Base-by-base conservation (phyloP, 768 basidiomycete genomes). In the Gloeophyllum trabeum region DNA sequence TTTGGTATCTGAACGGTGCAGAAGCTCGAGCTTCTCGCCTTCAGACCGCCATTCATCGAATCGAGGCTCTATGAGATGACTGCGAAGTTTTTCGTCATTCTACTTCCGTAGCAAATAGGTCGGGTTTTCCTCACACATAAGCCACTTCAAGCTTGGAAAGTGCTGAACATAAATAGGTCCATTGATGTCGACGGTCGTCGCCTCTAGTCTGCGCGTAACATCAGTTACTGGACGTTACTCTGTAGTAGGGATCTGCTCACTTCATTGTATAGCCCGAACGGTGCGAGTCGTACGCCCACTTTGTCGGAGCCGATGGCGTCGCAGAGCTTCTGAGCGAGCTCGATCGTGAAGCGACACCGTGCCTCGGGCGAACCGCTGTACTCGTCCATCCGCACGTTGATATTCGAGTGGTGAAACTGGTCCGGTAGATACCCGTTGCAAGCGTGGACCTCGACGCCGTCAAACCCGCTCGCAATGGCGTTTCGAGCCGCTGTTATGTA, bases 331-430 rank as follows among this genome's bases (percentile, higher is more conserved):
- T 10, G 10, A 7, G 20, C 36, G 7, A 37, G 20, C 20, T 12
- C 20, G 10, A 37, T 21, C 7, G 36, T 37, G 20, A 37, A 37
- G 36, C 36, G 36, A 21, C 36, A 37, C 13, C 36, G 10, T 10
- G 7, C 20, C 36, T 37, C 10, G 20, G 7, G 7, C 20, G 36
- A 37, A 7, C 12, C 20, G 10, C 36, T 19, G 20, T 37, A 37
- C 20, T 37, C 10, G 20, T 37, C 36, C 7, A 7, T 7, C 7
- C 36, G 36, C 7, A 10, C 10, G 20, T 37, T 37, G 36, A 37
- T 21, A 19, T 37, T 37, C 7, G 36, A 37, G 36, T 37, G 36
- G 36, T 37, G 36, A 21, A 37, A 37, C 20, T 37, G 36, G 36
- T 37, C 36, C 7, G 20, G 36, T 10, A 37, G 36, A 37, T 37